phyloP scores from a whole-genome alignment of 1,284 basidiomycete genomes.

The Rhodotorula sp. region DNA sequence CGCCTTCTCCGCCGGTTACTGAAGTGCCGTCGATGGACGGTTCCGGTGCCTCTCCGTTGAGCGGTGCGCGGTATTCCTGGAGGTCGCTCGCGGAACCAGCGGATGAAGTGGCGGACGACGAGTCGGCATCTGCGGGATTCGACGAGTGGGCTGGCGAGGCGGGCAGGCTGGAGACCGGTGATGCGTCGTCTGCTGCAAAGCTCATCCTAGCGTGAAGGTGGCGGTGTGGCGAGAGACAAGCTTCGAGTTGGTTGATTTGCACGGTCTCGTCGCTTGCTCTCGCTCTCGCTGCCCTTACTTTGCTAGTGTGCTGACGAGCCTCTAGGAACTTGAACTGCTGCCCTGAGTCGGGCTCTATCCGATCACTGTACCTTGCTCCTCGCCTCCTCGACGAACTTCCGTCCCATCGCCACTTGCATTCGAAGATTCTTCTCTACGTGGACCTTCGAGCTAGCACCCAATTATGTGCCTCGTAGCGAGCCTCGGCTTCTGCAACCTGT shows the following conservation, averaged over 20 bases:
- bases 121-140: neutral
- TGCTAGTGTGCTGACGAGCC: no score
- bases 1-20: slow-evolving; percentile 39
- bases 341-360: no score
- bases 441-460: no score
- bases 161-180: slow-evolving; percentile 9
- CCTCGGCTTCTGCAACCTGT: no score
- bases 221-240: neutral
- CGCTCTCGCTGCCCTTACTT: neutral
- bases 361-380: neutral
- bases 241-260: neutral
- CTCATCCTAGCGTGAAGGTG: neutral
- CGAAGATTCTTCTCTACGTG: neutral
- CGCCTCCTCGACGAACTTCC: neutral
- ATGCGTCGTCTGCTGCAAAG: slow-evolving; percentile 11
- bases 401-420: neutral
- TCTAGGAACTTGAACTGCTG: no score
- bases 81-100: neutral
- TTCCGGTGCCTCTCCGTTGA: slow-evolving; percentile 41
- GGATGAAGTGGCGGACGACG: neutral
- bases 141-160: neutral
- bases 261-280: neutral
- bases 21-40: slow-evolving; percentile 42
- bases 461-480: no score
- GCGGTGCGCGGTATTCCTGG: slow-evolving; percentile 35